A percentile compares a stretch with the other conserved stretches of the same genome.
Evolutionary conservation across 768 basidiomycete species (phyloP).

Genomic region (Serendipita sp.): DNA sequence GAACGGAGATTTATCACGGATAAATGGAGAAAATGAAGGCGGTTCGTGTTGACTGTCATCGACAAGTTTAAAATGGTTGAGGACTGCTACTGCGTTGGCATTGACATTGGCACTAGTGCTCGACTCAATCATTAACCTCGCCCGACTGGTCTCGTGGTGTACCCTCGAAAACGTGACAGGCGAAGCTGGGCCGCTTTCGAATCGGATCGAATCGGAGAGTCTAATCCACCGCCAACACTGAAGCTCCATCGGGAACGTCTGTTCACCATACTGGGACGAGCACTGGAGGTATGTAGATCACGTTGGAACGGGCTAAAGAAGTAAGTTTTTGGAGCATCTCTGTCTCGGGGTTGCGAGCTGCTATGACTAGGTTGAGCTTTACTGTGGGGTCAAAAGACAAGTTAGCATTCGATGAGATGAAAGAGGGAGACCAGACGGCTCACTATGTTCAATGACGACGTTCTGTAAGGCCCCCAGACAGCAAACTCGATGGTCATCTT

Average conservation of each 20-base stretch:
- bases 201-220: neutral
- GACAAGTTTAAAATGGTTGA: no score
- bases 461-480: neutral
- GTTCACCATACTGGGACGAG: neutral
- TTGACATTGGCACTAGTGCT: neutral
- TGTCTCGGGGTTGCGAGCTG: neutral
- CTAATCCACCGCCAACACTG: neutral
- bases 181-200: neutral
- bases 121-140: neutral
- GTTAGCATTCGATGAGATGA: neutral
- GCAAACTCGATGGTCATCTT: neutral
- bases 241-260: neutral
- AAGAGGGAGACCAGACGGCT: neutral
- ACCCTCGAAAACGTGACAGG: neutral
- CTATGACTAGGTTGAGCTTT: neutral
- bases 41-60: no score
- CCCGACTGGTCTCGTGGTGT: neutral
- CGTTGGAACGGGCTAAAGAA: neutral
- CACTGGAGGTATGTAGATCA: neutral
- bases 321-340: neutral
- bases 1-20: no score
- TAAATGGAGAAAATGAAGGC: no score
- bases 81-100: neutral
- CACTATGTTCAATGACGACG: neutral
- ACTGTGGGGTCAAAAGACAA: neutral